Evolutionary conservation across 2,329 filamentous ascomycete species (phyloP).

Genomic region (Penicillium brevicompactum): DNA sequence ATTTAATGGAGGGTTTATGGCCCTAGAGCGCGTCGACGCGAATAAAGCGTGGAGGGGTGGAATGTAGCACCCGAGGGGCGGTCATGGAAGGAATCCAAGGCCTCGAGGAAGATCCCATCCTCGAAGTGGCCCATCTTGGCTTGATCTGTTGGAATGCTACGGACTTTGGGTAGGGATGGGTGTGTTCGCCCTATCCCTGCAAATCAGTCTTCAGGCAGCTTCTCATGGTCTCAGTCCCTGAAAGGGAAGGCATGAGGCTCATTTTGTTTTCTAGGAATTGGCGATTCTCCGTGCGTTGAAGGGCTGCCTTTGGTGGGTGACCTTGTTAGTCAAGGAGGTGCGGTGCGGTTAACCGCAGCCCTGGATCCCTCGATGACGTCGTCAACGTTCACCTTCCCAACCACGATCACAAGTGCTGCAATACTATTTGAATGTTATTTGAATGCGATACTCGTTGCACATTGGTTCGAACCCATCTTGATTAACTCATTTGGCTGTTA

Average conservation of each 20-base stretch:
- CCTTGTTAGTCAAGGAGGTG: conserved; percentile 2
- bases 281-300: conserved; percentile 8
- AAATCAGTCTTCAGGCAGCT: conserved; percentile 2
- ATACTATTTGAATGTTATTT: background rate
- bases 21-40: conserved; percentile 28
- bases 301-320: conserved; percentile 9
- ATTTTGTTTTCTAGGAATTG: conserved; percentile 7
- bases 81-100: conserved; percentile 25
- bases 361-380: conserved; percentile 20
- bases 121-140: background rate
- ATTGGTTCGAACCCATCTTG: background rate
- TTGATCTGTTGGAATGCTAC: conserved; percentile 21
- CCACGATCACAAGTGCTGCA: background rate
- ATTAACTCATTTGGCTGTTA: too few relatives aligned
- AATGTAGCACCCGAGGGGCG: conserved; percentile 25
- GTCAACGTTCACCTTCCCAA: background rate
- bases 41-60: conserved; percentile 27
- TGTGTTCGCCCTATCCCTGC: conserved; percentile 13
- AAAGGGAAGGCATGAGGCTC: conserved; percentile 14
- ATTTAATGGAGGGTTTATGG: conserved; percentile 9
- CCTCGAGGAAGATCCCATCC: conserved; percentile 1
- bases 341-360: background rate
- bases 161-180: conserved; percentile 6
- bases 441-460: background rate
- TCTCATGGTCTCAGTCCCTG: conserved; percentile 16